Conservation (phyloP, 768 basidiomycete genomes). For the Amanita subjunquillea region DNA sequence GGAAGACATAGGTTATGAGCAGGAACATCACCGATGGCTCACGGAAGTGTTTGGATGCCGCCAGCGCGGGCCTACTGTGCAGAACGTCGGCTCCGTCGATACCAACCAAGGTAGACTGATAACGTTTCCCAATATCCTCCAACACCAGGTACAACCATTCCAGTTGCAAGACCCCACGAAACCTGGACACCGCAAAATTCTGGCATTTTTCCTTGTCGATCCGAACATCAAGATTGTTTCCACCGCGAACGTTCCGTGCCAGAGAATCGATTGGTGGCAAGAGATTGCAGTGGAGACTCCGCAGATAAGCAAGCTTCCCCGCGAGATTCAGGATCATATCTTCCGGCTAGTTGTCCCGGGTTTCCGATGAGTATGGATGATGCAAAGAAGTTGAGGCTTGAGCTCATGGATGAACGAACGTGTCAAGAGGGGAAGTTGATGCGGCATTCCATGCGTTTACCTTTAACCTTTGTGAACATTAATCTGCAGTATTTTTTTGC, state of each 20-base stretch:
- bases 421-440: too few species aligned
- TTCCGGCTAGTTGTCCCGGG: background rate
- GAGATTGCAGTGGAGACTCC: background rate
- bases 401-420: background rate
- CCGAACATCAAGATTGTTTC: constrained; percentile 18
- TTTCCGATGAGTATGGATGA: constrained; percentile 9
- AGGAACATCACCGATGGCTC: background rate
- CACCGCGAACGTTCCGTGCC: constrained; percentile 20
- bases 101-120: constrained; percentile 17
- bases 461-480: too few species aligned
- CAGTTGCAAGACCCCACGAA: constrained; percentile 8
- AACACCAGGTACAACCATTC: constrained; percentile 26
- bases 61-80: constrained; percentile 1
- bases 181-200: constrained; percentile 4
- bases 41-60: background rate
- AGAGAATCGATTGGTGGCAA: constrained; percentile 19
- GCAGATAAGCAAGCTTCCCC: background rate
- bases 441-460: too few species aligned
- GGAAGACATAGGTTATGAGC: background rate
- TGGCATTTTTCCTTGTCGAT: constrained; percentile 26
- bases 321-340: background rate
- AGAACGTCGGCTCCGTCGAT: constrained; percentile 17
- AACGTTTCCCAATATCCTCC: constrained; percentile 27
- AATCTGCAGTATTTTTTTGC: too few species aligned
- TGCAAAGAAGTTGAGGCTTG: constrained; percentile 8